Percentiles rank a stretch among this genome's conserved stretches.
Conservation (phyloP, 2,329 filamentous ascomycete species). For the Drechslerella coelobrocha region DNA sequence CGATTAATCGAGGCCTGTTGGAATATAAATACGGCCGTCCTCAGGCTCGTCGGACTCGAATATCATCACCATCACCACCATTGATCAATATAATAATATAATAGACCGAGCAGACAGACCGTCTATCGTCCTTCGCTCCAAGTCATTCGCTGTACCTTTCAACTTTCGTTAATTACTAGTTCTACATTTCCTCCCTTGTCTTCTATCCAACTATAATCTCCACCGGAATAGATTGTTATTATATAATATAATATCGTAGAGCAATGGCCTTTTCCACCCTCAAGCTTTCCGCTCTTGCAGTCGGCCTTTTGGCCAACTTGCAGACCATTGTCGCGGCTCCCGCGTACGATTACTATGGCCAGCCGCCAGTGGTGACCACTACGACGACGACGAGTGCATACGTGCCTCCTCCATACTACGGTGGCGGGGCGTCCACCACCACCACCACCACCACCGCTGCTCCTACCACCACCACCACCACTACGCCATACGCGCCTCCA, state of each 20-base stretch:
- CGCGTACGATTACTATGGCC: slow-evolving; percentile 15
- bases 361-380: slow-evolving; percentile 3
- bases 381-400: slow-evolving; percentile 10
- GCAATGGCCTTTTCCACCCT: slow-evolving; percentile 22
- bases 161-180: slow-evolving; percentile 5
- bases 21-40: slow-evolving; percentile 1
- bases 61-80: background rate
- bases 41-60: background rate
- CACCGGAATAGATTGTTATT: no score
- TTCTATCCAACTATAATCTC: no score
- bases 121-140: background rate
- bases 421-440: background rate
- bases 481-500: background rate
- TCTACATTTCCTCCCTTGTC: background rate
- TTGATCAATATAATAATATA: background rate
- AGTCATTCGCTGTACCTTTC: slow-evolving; percentile 3
- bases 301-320: slow-evolving; percentile 15
- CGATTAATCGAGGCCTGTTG: background rate
- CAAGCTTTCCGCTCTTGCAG: slow-evolving; percentile 22
- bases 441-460: no score
- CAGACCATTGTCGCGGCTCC: slow-evolving; percentile 17
- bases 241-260: no score
- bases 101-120: background rate
- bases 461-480: no score
- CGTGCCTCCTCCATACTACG: slow-evolving; percentile 3